These are phyloP conservation scores for Nakaseomyces kungkrabaensis DNA, from an alignment of 1,139 yeast species.

Conservation along the genomic window DNA sequence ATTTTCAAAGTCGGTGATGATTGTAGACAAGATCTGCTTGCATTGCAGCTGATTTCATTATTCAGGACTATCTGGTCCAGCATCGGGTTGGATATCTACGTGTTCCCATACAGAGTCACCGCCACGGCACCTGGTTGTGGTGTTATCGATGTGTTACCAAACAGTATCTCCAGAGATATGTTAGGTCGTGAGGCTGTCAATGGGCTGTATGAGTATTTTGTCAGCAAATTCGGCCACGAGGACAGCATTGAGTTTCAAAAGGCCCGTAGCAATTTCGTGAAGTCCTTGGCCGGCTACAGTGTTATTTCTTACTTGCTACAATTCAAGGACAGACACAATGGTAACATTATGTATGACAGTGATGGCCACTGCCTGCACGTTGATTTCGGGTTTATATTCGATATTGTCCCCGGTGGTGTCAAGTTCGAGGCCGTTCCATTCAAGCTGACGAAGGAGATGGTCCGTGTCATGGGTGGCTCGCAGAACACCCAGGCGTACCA, in stretches of 20 bases:
- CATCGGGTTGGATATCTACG: slow-evolving; percentile 81
- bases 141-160: slow-evolving; percentile 93
- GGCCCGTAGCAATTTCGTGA: slow-evolving; percentile 86
- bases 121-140: slow-evolving; percentile 99
- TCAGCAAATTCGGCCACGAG: slow-evolving; percentile 89
- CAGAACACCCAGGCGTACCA: slow-evolving; percentile 75
- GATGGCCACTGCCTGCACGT: slow-evolving; percentile 92
- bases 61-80: slow-evolving; percentile 85
- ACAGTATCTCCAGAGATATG: slow-evolving; percentile 94
- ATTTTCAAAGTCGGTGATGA: slow-evolving; percentile 99
- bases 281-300: slow-evolving; percentile 92
- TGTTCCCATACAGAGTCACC: slow-evolving; percentile 89
- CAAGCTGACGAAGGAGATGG: slow-evolving; percentile 94
- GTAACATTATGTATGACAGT: slow-evolving; percentile 96
- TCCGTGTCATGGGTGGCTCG: slow-evolving; percentile 86
- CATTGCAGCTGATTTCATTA: slow-evolving; percentile 81
- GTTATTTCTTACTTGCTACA: slow-evolving; percentile 86
- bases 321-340: slow-evolving; percentile 96
- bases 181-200: slow-evolving; percentile 97
- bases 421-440: slow-evolving; percentile 96
- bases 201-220: slow-evolving; percentile 87
- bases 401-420: slow-evolving; percentile 98
- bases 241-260: slow-evolving; percentile 79
- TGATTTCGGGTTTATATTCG: slow-evolving; percentile 97
- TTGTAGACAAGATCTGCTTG: slow-evolving; percentile 94